Conservation (phyloP, 305 asterid genomes). For the Rubia balearica region DNA sequence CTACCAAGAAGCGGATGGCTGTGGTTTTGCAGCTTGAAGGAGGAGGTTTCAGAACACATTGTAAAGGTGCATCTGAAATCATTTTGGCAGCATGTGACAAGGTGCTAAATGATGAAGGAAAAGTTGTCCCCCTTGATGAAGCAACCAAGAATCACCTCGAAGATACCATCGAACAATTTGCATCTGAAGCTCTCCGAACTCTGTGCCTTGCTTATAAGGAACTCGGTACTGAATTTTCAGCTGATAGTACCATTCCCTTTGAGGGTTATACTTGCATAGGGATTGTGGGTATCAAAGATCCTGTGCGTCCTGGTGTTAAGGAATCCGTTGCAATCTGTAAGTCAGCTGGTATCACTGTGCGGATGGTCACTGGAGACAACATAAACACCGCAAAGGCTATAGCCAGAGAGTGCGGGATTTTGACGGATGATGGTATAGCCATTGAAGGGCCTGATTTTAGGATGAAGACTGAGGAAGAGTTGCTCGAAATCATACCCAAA, state of each 20-base stretch:
- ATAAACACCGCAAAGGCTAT: constrained; percentile 91
- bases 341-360: constrained; percentile 79
- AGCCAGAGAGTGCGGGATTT: constrained; percentile 95
- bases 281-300: constrained; percentile 92
- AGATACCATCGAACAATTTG: constrained; percentile 67
- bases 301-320: constrained; percentile 93
- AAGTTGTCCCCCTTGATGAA: constrained; percentile 60
- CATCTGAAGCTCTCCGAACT: constrained; percentile 83
- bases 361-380: constrained; percentile 97
- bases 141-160: constrained; percentile 33
- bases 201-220: constrained; percentile 82
- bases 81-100: constrained; percentile 80
- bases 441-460: constrained; percentile 94
- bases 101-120: constrained; percentile 46
- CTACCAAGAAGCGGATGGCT: constrained; percentile 86
- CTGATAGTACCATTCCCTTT: constrained; percentile 49
- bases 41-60: constrained; percentile 62
- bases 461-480: constrained; percentile 56
- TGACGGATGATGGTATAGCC: constrained; percentile 80
- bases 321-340: constrained; percentile 88
- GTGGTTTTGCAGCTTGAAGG: constrained; percentile 72
- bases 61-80: constrained; percentile 96
- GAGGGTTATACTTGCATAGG: constrained; percentile 79
- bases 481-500: constrained; percentile 71
- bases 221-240: constrained; percentile 42